These are phyloP conservation scores for Mortierella alpina DNA, from an alignment of 192 early-diverging fungal species.

Conservation along the genomic window DNA sequence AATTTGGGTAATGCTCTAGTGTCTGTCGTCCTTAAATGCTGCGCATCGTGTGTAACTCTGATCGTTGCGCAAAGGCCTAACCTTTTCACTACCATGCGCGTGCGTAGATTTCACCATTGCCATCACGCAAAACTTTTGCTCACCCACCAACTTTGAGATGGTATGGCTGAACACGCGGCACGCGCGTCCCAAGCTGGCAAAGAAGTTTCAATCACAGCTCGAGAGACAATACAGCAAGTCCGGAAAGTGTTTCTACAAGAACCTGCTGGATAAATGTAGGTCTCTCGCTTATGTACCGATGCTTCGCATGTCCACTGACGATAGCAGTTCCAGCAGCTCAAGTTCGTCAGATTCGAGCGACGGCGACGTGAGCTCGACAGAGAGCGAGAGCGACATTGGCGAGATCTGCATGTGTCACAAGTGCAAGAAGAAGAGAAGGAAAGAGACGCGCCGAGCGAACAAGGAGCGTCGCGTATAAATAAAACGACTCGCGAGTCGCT, in stretches of 20 bases:
- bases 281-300: constrained; percentile 56
- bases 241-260: constrained; percentile 44
- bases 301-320: constrained; percentile 56
- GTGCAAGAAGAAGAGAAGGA: constrained; percentile 66
- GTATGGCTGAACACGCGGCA: constrained; percentile 76
- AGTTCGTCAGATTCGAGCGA: constrained; percentile 44
- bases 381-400: constrained; percentile 62
- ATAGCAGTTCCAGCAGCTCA: constrained; percentile 54
- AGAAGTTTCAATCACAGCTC: constrained; percentile 57
- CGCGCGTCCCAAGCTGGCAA: constrained; percentile 63
- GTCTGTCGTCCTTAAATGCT: no score
- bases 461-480: not conserved
- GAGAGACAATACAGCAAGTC: constrained; percentile 48
- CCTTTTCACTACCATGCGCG: no score
- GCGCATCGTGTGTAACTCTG: no score
- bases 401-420: constrained; percentile 68
- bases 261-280: constrained; percentile 54
- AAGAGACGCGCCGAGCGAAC: constrained; percentile 33
- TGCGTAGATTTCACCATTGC: constrained; percentile 76
- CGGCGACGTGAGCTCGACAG: constrained; percentile 51
- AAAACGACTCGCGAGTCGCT: not conserved
- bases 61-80: no score
- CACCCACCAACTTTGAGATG: constrained; percentile 70
- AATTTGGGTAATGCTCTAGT: constrained; percentile 65
- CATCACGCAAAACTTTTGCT: constrained; percentile 85